A percentile compares a stretch with the other conserved stretches of the same genome.
phyloP scores from a whole-genome alignment of 352 stramenopile genomes.

The Phytophthora macrochlamydospora region DNA sequence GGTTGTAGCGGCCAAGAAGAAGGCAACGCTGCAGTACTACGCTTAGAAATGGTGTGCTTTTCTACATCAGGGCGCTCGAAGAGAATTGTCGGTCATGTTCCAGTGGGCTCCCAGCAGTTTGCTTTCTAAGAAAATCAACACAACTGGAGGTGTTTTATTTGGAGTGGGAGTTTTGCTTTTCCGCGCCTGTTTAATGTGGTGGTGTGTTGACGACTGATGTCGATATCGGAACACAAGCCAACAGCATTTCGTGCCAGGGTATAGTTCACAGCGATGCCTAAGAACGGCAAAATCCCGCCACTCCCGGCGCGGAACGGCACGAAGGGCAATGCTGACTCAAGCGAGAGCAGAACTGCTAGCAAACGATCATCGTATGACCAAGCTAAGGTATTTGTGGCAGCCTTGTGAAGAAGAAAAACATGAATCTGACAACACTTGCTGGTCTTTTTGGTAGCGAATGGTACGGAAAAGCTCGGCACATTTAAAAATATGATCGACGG shows the following conservation, averaged over 20 bases:
- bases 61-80: too few relatives aligned
- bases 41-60: slow-evolving; percentile 61
- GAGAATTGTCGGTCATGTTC: too few relatives aligned
- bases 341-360: not conserved
- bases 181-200: not conserved
- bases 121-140: too few relatives aligned
- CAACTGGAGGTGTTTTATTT: not conserved
- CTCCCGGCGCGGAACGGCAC: not conserved
- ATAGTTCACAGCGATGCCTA: not conserved
- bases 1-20: slow-evolving; percentile 98
- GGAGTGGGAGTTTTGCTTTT: not conserved
- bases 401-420: not conserved
- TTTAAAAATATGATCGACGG: slow-evolving; percentile 29
- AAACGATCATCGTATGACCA: slow-evolving; percentile 20
- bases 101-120: too few relatives aligned
- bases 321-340: not conserved
- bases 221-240: not conserved
- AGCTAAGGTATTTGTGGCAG: slow-evolving; percentile 18
- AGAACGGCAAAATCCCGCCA: not conserved
- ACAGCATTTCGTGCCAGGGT: not conserved
- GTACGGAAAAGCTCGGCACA: slow-evolving; percentile 31
- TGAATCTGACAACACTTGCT: slow-evolving; percentile 1
- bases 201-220: not conserved
- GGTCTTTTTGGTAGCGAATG: slow-evolving; percentile 13
- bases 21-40: slow-evolving; percentile 97